Conservation (phyloP, 495 filamentous ascomycete species). For the Bombardia bombarda region DNA sequence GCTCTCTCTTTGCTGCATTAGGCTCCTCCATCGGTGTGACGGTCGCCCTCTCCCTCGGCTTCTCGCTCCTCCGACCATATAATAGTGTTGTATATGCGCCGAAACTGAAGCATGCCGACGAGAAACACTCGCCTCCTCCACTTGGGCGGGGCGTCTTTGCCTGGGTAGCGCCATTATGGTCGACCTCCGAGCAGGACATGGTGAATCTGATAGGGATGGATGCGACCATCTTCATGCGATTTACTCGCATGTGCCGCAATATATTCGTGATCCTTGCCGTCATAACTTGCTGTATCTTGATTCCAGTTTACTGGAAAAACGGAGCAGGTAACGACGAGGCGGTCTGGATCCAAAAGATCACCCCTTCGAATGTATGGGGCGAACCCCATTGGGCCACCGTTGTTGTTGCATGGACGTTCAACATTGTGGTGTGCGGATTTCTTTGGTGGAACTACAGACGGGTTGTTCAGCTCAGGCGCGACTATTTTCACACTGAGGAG, state of each 20-base stretch:
- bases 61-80: constrained; percentile 84
- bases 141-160: constrained; percentile 79
- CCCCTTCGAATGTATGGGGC: constrained; percentile 48
- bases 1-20: constrained; percentile 67
- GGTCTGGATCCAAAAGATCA: constrained; percentile 45
- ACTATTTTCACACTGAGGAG: constrained; percentile 80
- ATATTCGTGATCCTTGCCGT: constrained; percentile 70
- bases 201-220: constrained; percentile 79
- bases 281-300: constrained; percentile 69
- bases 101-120: constrained; percentile 85
- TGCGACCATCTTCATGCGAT: constrained; percentile 81
- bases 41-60: constrained; percentile 61
- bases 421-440: constrained; percentile 67
- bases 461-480: constrained; percentile 58
- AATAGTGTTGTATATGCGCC: constrained; percentile 90
- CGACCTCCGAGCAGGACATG: constrained; percentile 65
- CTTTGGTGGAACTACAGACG: constrained; percentile 85
- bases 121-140: constrained; percentile 86
- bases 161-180: constrained; percentile 73
- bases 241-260: constrained; percentile 86
- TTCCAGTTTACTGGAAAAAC: constrained; percentile 72
- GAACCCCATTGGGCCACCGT: constrained; percentile 72
- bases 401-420: constrained; percentile 68
- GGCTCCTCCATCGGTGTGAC: constrained; percentile 73
- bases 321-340: constrained; percentile 39